These are phyloP conservation scores for Phytophthora sojae DNA, from an alignment of 352 stramenopile species.

Conservation along the genomic window DNA sequence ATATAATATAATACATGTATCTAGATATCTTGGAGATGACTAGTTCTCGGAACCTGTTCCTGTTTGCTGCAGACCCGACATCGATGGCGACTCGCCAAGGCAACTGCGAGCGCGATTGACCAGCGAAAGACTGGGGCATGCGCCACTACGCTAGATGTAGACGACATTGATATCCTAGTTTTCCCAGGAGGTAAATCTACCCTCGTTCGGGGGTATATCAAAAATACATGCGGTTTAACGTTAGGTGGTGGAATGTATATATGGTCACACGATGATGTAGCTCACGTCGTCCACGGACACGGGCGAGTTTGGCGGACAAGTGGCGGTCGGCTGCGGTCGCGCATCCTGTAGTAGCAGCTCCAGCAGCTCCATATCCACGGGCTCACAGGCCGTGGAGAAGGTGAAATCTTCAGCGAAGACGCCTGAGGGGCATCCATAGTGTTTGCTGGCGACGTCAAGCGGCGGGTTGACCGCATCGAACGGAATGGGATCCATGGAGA, in stretches of 20 bases:
- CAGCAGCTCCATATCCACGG: slow-evolving; percentile 32
- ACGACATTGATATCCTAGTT: too few species aligned
- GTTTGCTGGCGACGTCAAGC: not conserved
- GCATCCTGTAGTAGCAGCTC: slow-evolving; percentile 29
- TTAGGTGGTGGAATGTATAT: not conserved
- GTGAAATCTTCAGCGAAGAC: not conserved
- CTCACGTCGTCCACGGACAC: not conserved
- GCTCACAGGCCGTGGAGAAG: slow-evolving; percentile 7
- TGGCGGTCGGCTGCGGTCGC: not conserved
- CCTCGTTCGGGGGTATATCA: not conserved
- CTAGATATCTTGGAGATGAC: too few species aligned
- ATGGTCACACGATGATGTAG: slow-evolving; percentile 1
- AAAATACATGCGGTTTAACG: not conserved
- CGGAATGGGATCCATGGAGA: slow-evolving; percentile 5
- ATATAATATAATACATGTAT: too few species aligned
- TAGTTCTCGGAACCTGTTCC: too few species aligned
- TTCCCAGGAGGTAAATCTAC: too few species aligned
- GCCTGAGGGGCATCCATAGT: not conserved
- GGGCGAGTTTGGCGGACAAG: not conserved
- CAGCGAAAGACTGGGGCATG: too few species aligned
- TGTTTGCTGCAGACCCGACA: too few species aligned
- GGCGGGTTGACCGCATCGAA: not conserved
- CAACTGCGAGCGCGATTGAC: not conserved
- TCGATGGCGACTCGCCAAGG: not conserved
- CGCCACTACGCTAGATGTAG: too few species aligned